Conservation (phyloP, 2,329 filamentous ascomycete species). For the Penicillium olsonii region DNA sequence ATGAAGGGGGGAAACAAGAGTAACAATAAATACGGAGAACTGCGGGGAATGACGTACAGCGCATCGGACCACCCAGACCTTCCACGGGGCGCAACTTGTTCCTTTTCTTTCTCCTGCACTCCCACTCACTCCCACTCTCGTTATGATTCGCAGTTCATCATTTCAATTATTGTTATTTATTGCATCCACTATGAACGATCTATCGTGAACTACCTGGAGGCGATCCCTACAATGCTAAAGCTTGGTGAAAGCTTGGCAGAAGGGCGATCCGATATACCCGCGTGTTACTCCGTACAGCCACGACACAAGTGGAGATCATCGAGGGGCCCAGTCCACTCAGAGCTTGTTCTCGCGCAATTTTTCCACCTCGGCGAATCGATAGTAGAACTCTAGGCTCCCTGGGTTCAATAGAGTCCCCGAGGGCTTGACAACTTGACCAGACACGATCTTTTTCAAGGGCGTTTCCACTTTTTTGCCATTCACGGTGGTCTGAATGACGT, state of each 20-base stretch:
- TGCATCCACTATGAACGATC: background rate
- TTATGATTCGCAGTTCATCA: too few species aligned
- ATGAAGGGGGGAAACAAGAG: background rate
- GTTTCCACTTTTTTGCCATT: slow-evolving; percentile 85
- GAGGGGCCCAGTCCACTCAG: slow-evolving; percentile 6
- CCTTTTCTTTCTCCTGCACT: background rate
- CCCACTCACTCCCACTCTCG: too few species aligned
- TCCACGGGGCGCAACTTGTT: background rate
- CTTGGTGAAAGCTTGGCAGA: slow-evolving; percentile 29
- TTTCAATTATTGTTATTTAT: background rate
- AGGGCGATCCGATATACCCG: slow-evolving; percentile 14
- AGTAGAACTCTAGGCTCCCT: slow-evolving; percentile 72
- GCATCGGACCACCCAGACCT: background rate
- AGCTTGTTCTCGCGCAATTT: slow-evolving; percentile 41
- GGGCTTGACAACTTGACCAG: slow-evolving; percentile 69
- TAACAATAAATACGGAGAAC: background rate
- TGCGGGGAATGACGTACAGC: slow-evolving; percentile 16
- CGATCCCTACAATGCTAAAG: slow-evolving; percentile 8
- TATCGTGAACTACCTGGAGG: background rate
- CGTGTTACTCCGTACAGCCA: slow-evolving; percentile 10
- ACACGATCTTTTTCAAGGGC: slow-evolving; percentile 81
- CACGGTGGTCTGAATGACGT: slow-evolving; percentile 64
- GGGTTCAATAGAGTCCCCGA: slow-evolving; percentile 78
- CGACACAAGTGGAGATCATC: slow-evolving; percentile 3
- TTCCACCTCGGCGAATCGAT: slow-evolving; percentile 73